These are phyloP conservation scores for Phyllostachys edulis DNA, from an alignment of 176 grass and related monocot genomes.

Conservation along the genomic window DNA sequence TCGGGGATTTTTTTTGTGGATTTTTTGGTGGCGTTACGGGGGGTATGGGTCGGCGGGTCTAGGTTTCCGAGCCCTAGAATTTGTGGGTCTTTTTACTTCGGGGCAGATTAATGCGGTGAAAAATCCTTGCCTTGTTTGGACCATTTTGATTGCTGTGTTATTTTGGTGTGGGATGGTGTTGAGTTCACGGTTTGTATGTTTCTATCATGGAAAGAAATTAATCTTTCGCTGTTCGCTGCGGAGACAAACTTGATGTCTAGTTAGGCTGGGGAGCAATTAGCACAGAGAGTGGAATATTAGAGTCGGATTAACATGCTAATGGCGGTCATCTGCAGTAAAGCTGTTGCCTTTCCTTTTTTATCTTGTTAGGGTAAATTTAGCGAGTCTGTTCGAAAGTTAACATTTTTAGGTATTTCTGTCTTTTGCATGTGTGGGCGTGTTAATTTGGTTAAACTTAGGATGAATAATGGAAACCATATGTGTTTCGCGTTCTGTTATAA, in stretches of 20 bases:
- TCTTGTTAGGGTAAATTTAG: neutral
- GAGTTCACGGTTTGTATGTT: neutral
- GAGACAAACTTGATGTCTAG: neutral
- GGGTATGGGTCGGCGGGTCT: neutral
- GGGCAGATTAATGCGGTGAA: conserved; percentile 25
- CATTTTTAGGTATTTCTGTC: neutral
- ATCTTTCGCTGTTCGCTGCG: neutral
- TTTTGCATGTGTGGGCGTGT: neutral
- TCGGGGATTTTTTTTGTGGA: neutral
- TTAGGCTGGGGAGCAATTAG: neutral
- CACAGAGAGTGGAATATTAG: neutral
- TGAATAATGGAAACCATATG: too few relatives aligned
- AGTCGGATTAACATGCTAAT: neutral
- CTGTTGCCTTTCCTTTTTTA: neutral
- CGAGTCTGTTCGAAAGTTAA: neutral
- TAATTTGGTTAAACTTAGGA: conserved; percentile 1
- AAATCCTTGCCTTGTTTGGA: neutral
- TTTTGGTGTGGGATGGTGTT: neutral
- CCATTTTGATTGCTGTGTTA: neutral
- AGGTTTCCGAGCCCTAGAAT: neutral
- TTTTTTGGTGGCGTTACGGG: neutral
- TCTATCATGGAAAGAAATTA: neutral
- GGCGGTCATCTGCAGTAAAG: neutral
- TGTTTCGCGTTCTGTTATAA: neutral
- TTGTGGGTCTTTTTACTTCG: neutral